Conservation (phyloP, 768 basidiomycete genomes). For the Kwoniella mangroviensis region DNA sequence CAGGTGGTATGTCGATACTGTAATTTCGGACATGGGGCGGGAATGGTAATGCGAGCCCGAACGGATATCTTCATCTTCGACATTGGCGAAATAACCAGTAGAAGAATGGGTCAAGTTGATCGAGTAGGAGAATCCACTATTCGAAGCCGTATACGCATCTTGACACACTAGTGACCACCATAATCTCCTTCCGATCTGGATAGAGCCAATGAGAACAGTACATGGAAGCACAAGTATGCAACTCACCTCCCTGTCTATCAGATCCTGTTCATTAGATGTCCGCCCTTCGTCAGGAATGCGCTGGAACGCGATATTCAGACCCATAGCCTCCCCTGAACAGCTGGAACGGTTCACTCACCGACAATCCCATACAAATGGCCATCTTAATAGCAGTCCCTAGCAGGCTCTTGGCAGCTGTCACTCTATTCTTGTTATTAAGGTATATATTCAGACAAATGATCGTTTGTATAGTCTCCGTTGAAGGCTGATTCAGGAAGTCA, state of each 20-base stretch:
- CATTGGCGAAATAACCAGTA: slow-evolving; percentile 25
- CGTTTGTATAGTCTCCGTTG: slow-evolving; percentile 29
- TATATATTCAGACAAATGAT: slow-evolving; percentile 32
- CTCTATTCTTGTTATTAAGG: slow-evolving; percentile 30
- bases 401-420: slow-evolving; percentile 18
- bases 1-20: slow-evolving; percentile 25
- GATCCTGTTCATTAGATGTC: neutral
- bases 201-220: neutral
- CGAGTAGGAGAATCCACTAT: slow-evolving; percentile 26
- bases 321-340: neutral
- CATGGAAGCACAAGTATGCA: neutral
- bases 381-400: slow-evolving; percentile 30
- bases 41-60: slow-evolving; percentile 7
- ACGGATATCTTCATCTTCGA: slow-evolving; percentile 30
- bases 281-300: slow-evolving; percentile 17
- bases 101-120: slow-evolving; percentile 29
- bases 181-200: slow-evolving; percentile 19
- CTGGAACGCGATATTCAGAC: neutral
- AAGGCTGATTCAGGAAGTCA: slow-evolving; percentile 27
- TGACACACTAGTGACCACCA: slow-evolving; percentile 33
- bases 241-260: slow-evolving; percentile 22
- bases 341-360: slow-evolving; percentile 13
- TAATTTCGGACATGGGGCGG: slow-evolving; percentile 11
- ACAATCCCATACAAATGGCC: slow-evolving; percentile 24
- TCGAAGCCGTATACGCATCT: slow-evolving; percentile 32